These are phyloP conservation scores for Amauroascus verrucosus DNA, from an alignment of 2,329 filamentous ascomycete species.

Conservation along the genomic window DNA sequence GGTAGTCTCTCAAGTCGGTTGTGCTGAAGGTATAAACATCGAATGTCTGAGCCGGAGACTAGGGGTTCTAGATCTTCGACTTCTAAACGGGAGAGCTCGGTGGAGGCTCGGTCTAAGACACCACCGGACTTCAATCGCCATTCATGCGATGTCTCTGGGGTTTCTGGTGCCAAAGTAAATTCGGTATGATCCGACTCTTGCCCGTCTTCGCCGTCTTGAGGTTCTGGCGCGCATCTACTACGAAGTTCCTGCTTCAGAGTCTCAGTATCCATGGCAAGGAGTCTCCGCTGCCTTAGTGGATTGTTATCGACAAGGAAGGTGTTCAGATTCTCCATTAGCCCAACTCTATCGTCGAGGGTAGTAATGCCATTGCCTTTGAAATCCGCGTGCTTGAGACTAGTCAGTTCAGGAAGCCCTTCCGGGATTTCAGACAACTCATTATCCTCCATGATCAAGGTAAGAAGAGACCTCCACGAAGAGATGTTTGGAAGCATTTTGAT, in stretches of 20 bases:
- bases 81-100: slow-evolving; percentile 48
- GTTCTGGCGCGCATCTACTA: slow-evolving; percentile 49
- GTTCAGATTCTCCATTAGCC: slow-evolving; percentile 65
- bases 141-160: slow-evolving; percentile 23
- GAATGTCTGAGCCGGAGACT: slow-evolving; percentile 37
- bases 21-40: slow-evolving; percentile 59
- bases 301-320: slow-evolving; percentile 78
- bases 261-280: slow-evolving; percentile 66
- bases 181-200: slow-evolving; percentile 33
- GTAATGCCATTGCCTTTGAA: slow-evolving; percentile 78
- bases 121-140: slow-evolving; percentile 33
- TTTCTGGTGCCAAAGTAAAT: slow-evolving; percentile 38
- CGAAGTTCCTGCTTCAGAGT: slow-evolving; percentile 68
- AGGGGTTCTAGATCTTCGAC: slow-evolving; percentile 39
- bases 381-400: slow-evolving; percentile 63
- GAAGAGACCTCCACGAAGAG: slow-evolving; percentile 59
- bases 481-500: slow-evolving; percentile 63
- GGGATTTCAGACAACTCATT: slow-evolving; percentile 73
- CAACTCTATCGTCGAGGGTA: slow-evolving; percentile 63
- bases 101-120: slow-evolving; percentile 59
- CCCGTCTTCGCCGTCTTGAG: slow-evolving; percentile 29
- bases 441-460: slow-evolving; percentile 66
- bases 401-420: slow-evolving; percentile 58
- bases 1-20: slow-evolving; percentile 67
- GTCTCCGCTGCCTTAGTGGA: slow-evolving; percentile 78